Conservation (phyloP, 1,139 yeast genomes). For the Debaryomyces fabryi region DNA sequence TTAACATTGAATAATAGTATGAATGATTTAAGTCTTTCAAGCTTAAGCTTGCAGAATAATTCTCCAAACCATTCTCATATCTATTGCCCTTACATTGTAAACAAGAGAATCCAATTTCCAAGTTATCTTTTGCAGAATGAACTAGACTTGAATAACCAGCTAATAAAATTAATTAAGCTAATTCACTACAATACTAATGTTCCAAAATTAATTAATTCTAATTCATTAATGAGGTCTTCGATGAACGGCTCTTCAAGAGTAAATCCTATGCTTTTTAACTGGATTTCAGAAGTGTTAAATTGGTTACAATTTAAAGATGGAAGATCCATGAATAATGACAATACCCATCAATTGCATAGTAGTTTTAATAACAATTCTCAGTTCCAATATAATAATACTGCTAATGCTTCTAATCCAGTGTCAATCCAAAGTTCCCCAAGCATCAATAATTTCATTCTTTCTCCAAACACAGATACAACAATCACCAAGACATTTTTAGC, state of each 20-base stretch:
- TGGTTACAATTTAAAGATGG: constrained; percentile 69
- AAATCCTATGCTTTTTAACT: constrained; percentile 41
- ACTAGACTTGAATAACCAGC: constrained; percentile 38
- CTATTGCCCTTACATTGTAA: constrained; percentile 30
- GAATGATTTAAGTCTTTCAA: constrained; percentile 2
- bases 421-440: constrained; percentile 2
- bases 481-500: constrained; percentile 40
- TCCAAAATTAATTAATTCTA: constrained; percentile 48
- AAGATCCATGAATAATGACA: constrained; percentile 16
- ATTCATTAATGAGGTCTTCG: constrained; percentile 33
- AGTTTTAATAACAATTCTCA: constrained; percentile 13
- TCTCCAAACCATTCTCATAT: constrained; percentile 1
- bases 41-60: not conserved
- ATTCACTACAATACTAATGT: constrained; percentile 45
- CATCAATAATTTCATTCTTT: not conserved
- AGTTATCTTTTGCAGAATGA: constrained; percentile 44
- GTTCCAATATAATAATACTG: constrained; percentile 7
- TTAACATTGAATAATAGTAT: constrained; percentile 20
- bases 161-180: constrained; percentile 39
- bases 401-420: not conserved
- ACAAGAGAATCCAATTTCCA: constrained; percentile 45
- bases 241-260: constrained; percentile 13
- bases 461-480: constrained; percentile 10
- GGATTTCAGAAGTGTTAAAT: constrained; percentile 60
- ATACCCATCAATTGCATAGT: not conserved